Base-by-base conservation (phyloP, 441 rosid genomes). In the Adansonia gregorii region DNA sequence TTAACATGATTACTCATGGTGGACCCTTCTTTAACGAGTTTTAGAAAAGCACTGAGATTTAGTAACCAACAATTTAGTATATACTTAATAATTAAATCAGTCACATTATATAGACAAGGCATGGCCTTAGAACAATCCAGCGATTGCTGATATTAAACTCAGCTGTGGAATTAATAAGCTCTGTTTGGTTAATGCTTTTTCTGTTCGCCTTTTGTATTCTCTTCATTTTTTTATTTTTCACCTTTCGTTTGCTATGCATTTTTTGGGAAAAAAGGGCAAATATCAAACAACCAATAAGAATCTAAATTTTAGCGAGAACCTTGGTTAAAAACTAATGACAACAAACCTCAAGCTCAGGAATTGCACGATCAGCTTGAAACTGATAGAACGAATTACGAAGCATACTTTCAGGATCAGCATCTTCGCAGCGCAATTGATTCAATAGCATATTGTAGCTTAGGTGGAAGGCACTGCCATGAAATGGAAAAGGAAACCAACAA, bases 401-500 rank as follows among this genome's bases (percentile, higher is more conserved):
- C 89, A 96, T 88, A 85, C 92, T 94, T 88, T 96, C 98, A 79
- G 98, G 98, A 87, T 94, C 86, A 64, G 97, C 97, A 59, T 94
- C 98, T 91, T 94, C 99, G 87, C 88, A 86, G 27, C 98, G 90
- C 86, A 94, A 74, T 89, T 96, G 99, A 88, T 96, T 96, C 85
- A 96, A 86, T 82, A 96, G 97, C 98, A 94, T 96, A 86, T 96
- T 96, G 89, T 96, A 94, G 88, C 95, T 96, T 79, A 96, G 85
- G 89, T 94, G 99, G 86, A 96, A 94, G 63, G 98, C 98, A 86
- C 99, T 96, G 91, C 73, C 76, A 70, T 51, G 61, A 48, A 81
- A 75, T 17, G 43, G 60, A 78, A 88, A 78, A 35, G 14, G 8
- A 17, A 51, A 52, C 51, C 12, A 74, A 41, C 51, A 46, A 56